Conservation (phyloP, 352 stramenopile species). For the Globisporangium polare region DNA sequence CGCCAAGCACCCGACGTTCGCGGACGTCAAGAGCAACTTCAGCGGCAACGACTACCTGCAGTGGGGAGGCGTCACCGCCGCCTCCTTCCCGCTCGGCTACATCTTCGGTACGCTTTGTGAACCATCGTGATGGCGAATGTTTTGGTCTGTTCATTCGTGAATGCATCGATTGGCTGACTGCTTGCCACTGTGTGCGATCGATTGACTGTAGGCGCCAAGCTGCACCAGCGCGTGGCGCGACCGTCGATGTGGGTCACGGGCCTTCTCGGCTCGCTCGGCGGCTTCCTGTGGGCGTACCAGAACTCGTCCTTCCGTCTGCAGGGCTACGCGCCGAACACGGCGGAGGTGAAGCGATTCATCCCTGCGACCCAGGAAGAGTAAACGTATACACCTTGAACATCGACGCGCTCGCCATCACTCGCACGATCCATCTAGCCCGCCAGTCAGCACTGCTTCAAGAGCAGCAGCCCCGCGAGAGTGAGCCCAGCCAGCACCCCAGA, state of each 20-base stretch:
- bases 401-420: background rate
- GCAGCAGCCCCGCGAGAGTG: background rate
- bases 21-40: slow-evolving; percentile 71
- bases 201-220: slow-evolving; percentile 37
- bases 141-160: background rate
- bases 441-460: background rate
- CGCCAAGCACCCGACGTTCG: slow-evolving; percentile 74
- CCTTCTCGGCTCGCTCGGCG: slow-evolving; percentile 65
- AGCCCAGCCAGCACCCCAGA: background rate
- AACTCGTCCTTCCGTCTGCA: slow-evolving; percentile 79
- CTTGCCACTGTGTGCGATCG: background rate
- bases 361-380: slow-evolving; percentile 12
- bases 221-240: slow-evolving; percentile 54
- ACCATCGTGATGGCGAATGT: no score
- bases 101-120: slow-evolving; percentile 49
- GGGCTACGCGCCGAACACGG: slow-evolving; percentile 57
- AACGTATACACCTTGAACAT: slow-evolving; percentile 5
- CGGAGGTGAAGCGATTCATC: slow-evolving; percentile 68
- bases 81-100: slow-evolving; percentile 75
- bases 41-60: slow-evolving; percentile 56
- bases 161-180: background rate
- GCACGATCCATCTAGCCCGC: background rate
- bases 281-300: slow-evolving; percentile 79
- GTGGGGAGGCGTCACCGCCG: slow-evolving; percentile 49
- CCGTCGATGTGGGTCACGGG: slow-evolving; percentile 78